phyloP scores from a whole-genome alignment of 805 yeast species.

The Spencermartinsiella europaea region DNA sequence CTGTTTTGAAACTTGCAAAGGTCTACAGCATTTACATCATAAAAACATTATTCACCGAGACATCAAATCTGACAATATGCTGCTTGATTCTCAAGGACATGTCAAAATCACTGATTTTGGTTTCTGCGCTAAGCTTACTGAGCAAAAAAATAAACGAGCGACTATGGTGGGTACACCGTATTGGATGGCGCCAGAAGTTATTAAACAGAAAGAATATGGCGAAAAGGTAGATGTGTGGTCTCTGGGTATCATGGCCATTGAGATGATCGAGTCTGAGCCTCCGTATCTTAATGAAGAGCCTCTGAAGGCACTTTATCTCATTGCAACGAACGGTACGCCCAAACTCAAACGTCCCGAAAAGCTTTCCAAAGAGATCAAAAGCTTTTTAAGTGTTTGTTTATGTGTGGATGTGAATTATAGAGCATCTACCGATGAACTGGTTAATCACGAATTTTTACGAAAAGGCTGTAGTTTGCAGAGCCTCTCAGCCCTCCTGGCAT shows the following conservation, averaged over 20 bases:
- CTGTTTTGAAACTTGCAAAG: conserved; percentile 82
- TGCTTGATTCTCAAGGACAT: conserved; percentile 77
- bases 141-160: conserved; percentile 77
- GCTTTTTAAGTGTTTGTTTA: conserved; percentile 70
- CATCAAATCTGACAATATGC: conserved; percentile 89
- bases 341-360: conserved; percentile 83
- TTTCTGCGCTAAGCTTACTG: conserved; percentile 91
- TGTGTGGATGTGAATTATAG: conserved; percentile 80
- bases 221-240: conserved; percentile 98
- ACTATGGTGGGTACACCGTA: conserved; percentile 99
- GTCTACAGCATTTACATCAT: conserved; percentile 80
- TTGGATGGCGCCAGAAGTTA: conserved; percentile 99
- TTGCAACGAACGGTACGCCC: conserved; percentile 97
- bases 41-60: conserved; percentile 95
- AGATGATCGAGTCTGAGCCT: conserved; percentile 99
- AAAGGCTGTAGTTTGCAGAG: conserved; percentile 21
- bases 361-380: conserved; percentile 57
- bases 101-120: conserved; percentile 95
- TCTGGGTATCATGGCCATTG: conserved; percentile 94
- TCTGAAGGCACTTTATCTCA: conserved; percentile 83
- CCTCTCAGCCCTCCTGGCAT: conserved; percentile 19
- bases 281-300: conserved; percentile 97
- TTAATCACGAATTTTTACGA: conserved; percentile 52
- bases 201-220: conserved; percentile 89
- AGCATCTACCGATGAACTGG: conserved; percentile 69